Evolutionary conservation across 345 rosid species (phyloP), one percentile per base, ranked within the genome.

Genomic region (Rhodamnia argentea): DNA sequence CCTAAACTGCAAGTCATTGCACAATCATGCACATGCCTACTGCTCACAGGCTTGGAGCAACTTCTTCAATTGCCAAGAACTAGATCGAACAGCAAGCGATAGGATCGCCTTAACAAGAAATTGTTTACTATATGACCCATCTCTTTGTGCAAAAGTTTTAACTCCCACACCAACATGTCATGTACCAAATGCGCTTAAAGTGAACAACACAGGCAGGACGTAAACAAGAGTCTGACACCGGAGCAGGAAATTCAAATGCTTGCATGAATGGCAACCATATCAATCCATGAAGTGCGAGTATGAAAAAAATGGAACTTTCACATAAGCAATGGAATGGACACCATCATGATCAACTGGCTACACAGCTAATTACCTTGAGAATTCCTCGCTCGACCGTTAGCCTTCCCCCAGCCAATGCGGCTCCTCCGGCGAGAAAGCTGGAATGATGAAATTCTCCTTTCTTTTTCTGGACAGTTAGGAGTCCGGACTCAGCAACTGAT

Each of bases 371-470:
- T 92, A 94, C 98, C 95, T 91, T 93, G 56, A 94, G 93, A 86
- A 86, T 86, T 89, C 98, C 99, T 70, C 87, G 47, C 84, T 94
- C 95, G 13, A 87, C 96, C 44, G 64, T 83, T 5, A 97, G 91
- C 88, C 98, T 93, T 88, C 99, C 99, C 3, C 98, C 98, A 5
- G 98, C 98, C 85, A 95, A 86, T 1, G 98, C 91, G 60, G 93
- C 96, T 88, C 99, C 99, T 29, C 99, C 99, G 1, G 99, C 99
- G 86, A 97, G 91, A 86, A 97, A 97, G 90, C 98, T 97, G 3
- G 99, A 97, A 91, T 97, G 98, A 85, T 97, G 99, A 87, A 97
- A 97, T 84, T 75, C 83, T 78, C 99, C 99, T 89, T 97, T 97
- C 96, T 92, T 94, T 86, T 97, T 97, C 98, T 97, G 93, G 87